Evolutionary conservation across 176 grass and related monocot genomes (phyloP), one percentile per base, ranked within the genome.

Genomic region (Rhynchospora pubera): DNA sequence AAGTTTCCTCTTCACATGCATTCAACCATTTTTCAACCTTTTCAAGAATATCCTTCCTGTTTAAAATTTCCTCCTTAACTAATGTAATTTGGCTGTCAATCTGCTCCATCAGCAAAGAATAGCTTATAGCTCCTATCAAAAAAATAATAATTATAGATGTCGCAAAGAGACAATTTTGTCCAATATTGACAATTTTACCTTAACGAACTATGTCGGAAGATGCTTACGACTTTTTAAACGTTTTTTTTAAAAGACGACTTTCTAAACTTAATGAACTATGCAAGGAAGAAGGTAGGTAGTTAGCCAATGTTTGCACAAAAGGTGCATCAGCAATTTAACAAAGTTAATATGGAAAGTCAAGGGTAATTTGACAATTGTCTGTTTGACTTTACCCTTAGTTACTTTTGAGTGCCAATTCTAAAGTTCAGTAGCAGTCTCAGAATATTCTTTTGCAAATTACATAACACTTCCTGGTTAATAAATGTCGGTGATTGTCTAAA

Each of bases 11-110:
- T 39, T 98, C 85, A 78, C 92, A 94, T 79, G 95, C 90, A 79
- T 85, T 85, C 45, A 89, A 45, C 89, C 89, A 98, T 85, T 91
- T 94, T 78, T 98, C 95, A 3, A 98, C 90, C 84, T 88, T 94
- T 79, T 98, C 92, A 69, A 98, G 90, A 75, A 98, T 94, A 84
- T 94, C 95, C 86, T 94, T 98, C 79, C 95, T 85, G 63, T 87
- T 91, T 65, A 98, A 93, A 67, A 90, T 87, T 87, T 98, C 92
- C 60, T 98, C 92, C 83, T 98, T 94, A 82, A 95, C 84, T 48
- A 85, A 79, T 42, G 90, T 83, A 85, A 98, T 91, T 44, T 90
- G 91, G 79, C 75, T 48, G 48, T 95, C 92, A 74, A 98, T 93
- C 68, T 98, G 92, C 83, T 95, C 96, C 76, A 95, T 64, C 79